phyloP scores from a whole-genome alignment of 345 rosid genomes.

The Corchorus capsularis region DNA sequence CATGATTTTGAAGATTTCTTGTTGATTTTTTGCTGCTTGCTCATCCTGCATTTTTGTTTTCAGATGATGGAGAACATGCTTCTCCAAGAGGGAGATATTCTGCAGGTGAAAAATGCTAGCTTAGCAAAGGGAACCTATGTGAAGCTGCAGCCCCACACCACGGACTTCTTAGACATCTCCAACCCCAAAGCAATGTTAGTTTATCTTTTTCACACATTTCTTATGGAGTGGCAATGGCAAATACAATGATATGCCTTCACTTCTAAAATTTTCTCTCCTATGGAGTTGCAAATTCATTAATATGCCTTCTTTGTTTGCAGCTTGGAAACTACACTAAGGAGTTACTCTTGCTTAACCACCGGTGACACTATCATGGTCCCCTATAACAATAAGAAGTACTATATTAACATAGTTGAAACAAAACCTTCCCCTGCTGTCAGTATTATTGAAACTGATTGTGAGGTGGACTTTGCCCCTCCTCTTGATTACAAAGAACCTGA shows the following conservation, averaged over 20 bases:
- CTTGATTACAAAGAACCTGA: constrained; percentile 65
- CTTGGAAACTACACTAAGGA: constrained; percentile 69
- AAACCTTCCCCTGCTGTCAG: constrained; percentile 65
- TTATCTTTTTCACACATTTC: neutral
- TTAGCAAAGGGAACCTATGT: constrained; percentile 62
- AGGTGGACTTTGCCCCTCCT: constrained; percentile 74
- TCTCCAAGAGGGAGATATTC: constrained; percentile 61
- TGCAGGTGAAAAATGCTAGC: constrained; percentile 46
- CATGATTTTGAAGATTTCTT: neutral
- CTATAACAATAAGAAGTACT: constrained; percentile 63
- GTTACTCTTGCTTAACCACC: constrained; percentile 67
- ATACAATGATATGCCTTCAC: neutral
- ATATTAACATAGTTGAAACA: constrained; percentile 62
- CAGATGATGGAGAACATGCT: constrained; percentile 81
- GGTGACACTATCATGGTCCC: constrained; percentile 71
- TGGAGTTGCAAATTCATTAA: neutral
- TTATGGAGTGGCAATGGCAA: neutral
- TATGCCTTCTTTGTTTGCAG: constrained; percentile 35
- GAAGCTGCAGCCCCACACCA: constrained; percentile 69
- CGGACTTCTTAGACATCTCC: constrained; percentile 60
- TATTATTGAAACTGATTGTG: constrained; percentile 72
- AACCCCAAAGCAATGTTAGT: constrained; percentile 79
- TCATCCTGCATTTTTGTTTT: neutral
- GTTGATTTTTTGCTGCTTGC: neutral
- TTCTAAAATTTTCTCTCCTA: constrained; percentile 4